Percentiles rank a stretch among this genome's conserved stretches.
Conservation (phyloP, 257 asterid species). For the Asclepias syriaca region DNA sequence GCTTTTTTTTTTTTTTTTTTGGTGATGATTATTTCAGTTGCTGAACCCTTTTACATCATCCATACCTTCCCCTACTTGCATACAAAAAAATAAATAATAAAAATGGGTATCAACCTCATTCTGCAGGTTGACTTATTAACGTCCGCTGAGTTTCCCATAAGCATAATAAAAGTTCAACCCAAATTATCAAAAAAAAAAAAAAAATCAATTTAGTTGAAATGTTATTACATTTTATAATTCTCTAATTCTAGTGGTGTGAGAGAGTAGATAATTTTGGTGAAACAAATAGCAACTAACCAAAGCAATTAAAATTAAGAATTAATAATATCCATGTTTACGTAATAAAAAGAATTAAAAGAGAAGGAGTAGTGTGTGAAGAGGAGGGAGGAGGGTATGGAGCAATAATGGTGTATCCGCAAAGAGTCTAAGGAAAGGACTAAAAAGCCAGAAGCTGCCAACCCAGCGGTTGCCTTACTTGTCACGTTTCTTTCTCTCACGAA, state of each 20-base stretch:
- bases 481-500: constrained; percentile 27
- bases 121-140: too few species aligned
- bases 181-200: too few species aligned
- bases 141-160: too few species aligned
- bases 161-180: too few species aligned
- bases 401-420: not conserved
- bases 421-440: constrained; percentile 3
- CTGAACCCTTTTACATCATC: too few species aligned
- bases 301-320: not conserved
- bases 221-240: too few species aligned
- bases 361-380: not conserved
- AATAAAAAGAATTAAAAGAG: not conserved
- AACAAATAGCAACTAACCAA: constrained; percentile 29
- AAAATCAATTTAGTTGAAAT: too few species aligned
- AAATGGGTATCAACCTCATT: not conserved
- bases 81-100: not conserved
- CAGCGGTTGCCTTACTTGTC: constrained; percentile 26
- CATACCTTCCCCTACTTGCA: too few species aligned
- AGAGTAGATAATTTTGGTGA: constrained; percentile 27
- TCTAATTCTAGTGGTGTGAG: not conserved
- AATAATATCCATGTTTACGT: constrained; percentile 14
- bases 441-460: constrained; percentile 23
- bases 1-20: too few species aligned
- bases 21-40: not conserved
- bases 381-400: not conserved